Percentiles rank a stretch among this genome's conserved stretches.
Conservation (phyloP, 305 asterid species). For the Solanum chacoense region DNA sequence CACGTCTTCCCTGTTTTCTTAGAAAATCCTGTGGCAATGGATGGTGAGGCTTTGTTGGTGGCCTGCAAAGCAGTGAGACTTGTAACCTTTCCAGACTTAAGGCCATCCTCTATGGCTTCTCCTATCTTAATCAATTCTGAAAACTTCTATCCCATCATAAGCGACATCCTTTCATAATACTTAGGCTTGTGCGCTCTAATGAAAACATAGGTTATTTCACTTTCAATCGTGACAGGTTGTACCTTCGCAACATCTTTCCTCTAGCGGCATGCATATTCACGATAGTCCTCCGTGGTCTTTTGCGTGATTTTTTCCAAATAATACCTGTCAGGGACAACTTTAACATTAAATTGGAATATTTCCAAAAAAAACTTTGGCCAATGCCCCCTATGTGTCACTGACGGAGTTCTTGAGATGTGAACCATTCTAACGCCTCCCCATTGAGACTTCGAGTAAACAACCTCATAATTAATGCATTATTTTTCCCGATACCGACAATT, state of each 20-base stretch:
- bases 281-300: background rate
- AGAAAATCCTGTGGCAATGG: too few relatives aligned
- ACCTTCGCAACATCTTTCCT: rapidly evolving
- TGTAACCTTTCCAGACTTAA: background rate
- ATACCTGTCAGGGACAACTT: too few relatives aligned
- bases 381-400: background rate
- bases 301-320: too few relatives aligned
- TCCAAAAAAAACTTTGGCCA: background rate
- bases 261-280: background rate
- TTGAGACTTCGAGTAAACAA: background rate
- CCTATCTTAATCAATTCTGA: background rate
- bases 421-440: background rate
- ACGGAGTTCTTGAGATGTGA: background rate
- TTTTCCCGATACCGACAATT: too few relatives aligned
- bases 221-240: too few relatives aligned
- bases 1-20: too few relatives aligned
- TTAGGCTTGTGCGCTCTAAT: too few relatives aligned
- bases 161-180: background rate
- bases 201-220: too few relatives aligned
- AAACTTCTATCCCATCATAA: background rate
- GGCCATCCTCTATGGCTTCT: background rate
- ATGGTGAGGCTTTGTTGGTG: too few relatives aligned
- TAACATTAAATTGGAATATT: background rate
- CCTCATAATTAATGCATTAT: background rate
- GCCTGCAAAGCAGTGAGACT: too few relatives aligned